Conservation (phyloP, 1,284 basidiomycete species). For the Cryptococcus floricola region DNA sequence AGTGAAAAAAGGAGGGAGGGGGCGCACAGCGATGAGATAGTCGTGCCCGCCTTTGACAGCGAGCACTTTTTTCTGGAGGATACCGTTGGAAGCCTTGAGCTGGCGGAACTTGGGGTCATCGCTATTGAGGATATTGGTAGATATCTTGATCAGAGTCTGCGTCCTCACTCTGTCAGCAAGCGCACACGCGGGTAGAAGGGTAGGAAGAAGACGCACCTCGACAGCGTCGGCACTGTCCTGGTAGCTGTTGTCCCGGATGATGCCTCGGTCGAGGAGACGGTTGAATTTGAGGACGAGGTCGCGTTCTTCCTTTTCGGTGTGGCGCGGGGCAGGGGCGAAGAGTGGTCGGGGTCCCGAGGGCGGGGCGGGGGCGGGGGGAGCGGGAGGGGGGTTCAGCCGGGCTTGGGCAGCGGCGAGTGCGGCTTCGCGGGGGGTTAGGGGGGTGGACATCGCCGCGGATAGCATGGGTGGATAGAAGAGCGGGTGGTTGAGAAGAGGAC, state of each 20-base stretch:
- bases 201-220: constrained; percentile 32
- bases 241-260: constrained; percentile 43
- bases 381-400: constrained; percentile 20
- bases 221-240: constrained; percentile 32
- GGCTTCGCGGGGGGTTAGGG: constrained; percentile 1
- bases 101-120: constrained; percentile 38
- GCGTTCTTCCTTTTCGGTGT: constrained; percentile 26
- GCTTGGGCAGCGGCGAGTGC: constrained; percentile 40
- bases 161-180: neutral
- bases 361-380: constrained; percentile 1
- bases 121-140: constrained; percentile 36
- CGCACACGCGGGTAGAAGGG: neutral
- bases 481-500: too few relatives aligned
- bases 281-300: constrained; percentile 30
- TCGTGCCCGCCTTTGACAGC: constrained; percentile 39
- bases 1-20: neutral
- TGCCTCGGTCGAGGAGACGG: constrained; percentile 36
- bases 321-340: neutral
- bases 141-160: constrained; percentile 45
- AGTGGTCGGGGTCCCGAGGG: constrained; percentile 1
- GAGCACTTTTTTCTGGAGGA: constrained; percentile 40
- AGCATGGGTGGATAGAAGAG: too few relatives aligned
- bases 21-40: constrained; percentile 42
- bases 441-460: too few relatives aligned
- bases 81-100: constrained; percentile 33